Base-by-base conservation (phyloP, 495 filamentous ascomycete species). In the Aspergillus nanangensis region DNA sequence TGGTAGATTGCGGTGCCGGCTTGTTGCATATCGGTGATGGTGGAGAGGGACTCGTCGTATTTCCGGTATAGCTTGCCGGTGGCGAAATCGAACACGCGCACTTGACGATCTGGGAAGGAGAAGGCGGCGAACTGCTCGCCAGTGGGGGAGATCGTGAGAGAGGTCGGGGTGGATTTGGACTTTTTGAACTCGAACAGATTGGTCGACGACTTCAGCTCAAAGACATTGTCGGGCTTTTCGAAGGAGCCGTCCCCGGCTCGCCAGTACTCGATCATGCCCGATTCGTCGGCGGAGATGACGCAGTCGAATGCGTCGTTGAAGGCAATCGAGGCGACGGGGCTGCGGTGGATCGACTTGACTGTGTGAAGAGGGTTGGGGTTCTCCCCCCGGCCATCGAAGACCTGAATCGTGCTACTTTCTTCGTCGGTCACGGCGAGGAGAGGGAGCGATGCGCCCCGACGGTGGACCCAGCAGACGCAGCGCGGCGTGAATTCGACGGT, bases 191-290 rank as follows among this genome's bases (percentile, higher is more conserved):
- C 92, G 61, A 99, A 97, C 2, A 99, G 76, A 44, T 86, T 89
- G 9, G 93, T 99, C 3, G 83, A 83, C 58, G 88, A 93, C 61
- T 99, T 99, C 57, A 86, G 85, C 38, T 86, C 75, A 58, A 94
- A 99, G 14, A 99, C 90, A 44, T 82, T 88, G 51, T 90, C 83
- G 0, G 93, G 93, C 57, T 96, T 96, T 57, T 93, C 90, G 52
- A 90, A 96, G 13, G 71, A 79, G 8, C 78, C 79, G 46, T 79
- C 80, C 18, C 63, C 61, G 2, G 93, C 89, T 39, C 76, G 72
- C 93, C 93, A 99, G 62, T 99, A 99, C 62, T 99, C 93, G 13
- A 99, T 58, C 94, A 97, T 96, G 9, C 93, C 92, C 25, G 80
- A 78, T 51, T 95, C 85, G 53, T 97, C 94, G 1, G 80, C 84